Evolutionary conservation across 495 filamentous ascomycete genomes (phyloP).

Genomic region (Geopyxis carbonaria): DNA sequence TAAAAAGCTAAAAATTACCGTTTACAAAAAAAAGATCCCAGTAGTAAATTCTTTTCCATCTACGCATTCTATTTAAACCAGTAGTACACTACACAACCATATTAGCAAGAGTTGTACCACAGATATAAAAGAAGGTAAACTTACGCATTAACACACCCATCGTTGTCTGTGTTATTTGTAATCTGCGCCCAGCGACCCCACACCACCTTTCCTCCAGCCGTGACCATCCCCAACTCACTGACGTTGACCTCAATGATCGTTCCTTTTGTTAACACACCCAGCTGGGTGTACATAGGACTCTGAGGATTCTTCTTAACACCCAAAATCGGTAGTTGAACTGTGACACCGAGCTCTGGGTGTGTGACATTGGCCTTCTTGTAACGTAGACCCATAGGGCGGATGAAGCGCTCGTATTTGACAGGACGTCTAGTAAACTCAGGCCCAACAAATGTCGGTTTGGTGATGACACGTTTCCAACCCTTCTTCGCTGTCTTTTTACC

Average conservation of each 20-base stretch:
- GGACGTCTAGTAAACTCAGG: constrained; percentile 80
- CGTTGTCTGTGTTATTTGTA: constrained; percentile 60
- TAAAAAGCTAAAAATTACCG: too few species aligned
- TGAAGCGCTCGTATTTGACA: constrained; percentile 89
- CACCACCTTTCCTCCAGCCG: constrained; percentile 79
- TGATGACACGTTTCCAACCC: constrained; percentile 92
- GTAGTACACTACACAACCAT: too few species aligned
- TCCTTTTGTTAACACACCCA: constrained; percentile 86
- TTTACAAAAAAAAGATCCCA: too few species aligned
- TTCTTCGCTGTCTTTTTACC: constrained; percentile 46
- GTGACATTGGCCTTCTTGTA: constrained; percentile 95
- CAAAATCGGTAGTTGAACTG: constrained; percentile 84
- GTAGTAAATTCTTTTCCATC: too few species aligned
- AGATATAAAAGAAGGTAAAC: constrained; percentile 3
- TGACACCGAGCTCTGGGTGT: constrained; percentile 69
- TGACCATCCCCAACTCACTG: constrained; percentile 80
- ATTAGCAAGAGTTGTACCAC: too few species aligned
- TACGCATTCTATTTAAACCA: too few species aligned
- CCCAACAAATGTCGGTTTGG: constrained; percentile 78
- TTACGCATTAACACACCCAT: constrained; percentile 58
- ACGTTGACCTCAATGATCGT: constrained; percentile 96
- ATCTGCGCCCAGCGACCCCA: constrained; percentile 79
- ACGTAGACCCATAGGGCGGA: constrained; percentile 61
- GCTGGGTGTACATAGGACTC: constrained; percentile 82
- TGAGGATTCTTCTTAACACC: constrained; percentile 97